Evolutionary conservation across 2,329 filamentous ascomycete genomes (phyloP).

Genomic region (Sporothrix globosa): DNA sequence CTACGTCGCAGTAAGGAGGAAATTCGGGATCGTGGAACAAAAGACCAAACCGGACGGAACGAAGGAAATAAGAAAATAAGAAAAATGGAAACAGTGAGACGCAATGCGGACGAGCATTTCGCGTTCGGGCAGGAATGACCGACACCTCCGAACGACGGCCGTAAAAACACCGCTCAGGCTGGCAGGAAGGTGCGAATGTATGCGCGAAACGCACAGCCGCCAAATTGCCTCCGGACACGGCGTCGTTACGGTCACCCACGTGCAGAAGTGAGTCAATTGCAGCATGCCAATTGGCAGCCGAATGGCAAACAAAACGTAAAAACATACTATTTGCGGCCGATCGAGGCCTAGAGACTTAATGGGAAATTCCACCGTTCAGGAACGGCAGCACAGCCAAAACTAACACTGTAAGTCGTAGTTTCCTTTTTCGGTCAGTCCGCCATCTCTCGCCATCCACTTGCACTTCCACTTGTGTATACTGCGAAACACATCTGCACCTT

Average conservation of each 20-base stretch:
- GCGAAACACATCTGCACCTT: background rate
- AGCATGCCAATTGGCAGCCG: background rate
- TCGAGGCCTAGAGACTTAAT: background rate
- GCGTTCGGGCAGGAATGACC: conserved; percentile 21
- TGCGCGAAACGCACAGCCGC: background rate
- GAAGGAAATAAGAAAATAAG: background rate
- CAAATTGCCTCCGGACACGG: conserved; percentile 14
- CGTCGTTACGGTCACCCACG: conserved; percentile 7
- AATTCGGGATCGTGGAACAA: too few relatives aligned
- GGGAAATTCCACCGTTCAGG: background rate
- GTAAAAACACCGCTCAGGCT: conserved; percentile 7
- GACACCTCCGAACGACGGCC: conserved; percentile 23
- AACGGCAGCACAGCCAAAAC: background rate
- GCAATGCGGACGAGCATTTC: background rate
- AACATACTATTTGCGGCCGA: background rate
- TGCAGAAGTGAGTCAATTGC: conserved; percentile 22
- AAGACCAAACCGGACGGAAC: background rate
- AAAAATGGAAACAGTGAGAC: too few relatives aligned
- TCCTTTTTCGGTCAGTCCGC: conserved; percentile 17
- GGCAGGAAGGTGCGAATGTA: conserved; percentile 13
- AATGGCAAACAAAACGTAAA: conserved; percentile 12
- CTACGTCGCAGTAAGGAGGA: background rate
- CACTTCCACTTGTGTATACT: background rate
- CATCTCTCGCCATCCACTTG: background rate
- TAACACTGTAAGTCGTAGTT: conserved; percentile 27